Base-by-base conservation (phyloP, 805 yeast genomes). In the Wickerhamiella musiphila region DNA sequence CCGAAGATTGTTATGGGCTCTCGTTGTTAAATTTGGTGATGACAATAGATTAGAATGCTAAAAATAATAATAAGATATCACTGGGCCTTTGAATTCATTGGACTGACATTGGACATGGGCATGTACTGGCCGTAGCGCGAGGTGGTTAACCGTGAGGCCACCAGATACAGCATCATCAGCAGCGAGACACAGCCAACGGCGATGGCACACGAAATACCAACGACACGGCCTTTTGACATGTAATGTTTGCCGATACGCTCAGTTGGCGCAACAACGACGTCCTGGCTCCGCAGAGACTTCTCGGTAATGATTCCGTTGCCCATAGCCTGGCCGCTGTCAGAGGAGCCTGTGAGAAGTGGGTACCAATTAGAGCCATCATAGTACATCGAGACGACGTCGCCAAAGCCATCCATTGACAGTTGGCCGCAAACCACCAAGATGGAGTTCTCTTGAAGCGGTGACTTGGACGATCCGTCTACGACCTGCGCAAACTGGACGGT, bases 341-440 rank as follows among this genome's bases (percentile, higher is more conserved):
- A 10, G 6, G 21, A 16, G 13, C 23, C 23, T 19, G 19, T 17
- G 19, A 66, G 65, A 2, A 70, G 47, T 9, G 93, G 93, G 19
- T 55, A 45, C 93, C 93, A 82, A 6, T 42, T 31, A 1, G 56
- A 41, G 1, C 92, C 83, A 46, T 79, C 70, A 52, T 52, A 79
- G 18, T 68, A 53, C 0, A 84, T 86, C 18, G 70, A 60, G 24
- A 72, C 66, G 3, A 67, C 70, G 17, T 53, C 47, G 1, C 84
- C 90, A 45, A 65, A 70, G 2, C 49, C 49, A 3, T 53, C 42
- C 24, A 77, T 46, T 4, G 53, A 47, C 28, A 78, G 57, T 18
- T 49, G 41, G 23, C 93, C 93, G 3, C 77, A 55, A 2, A 74
- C 65, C 17, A 73, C 43, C 16, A 81, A 49, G 0, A 70, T 51